phyloP scores from a whole-genome alignment of 23 red algal genomes.

The Gracilaria caudata region DNA sequence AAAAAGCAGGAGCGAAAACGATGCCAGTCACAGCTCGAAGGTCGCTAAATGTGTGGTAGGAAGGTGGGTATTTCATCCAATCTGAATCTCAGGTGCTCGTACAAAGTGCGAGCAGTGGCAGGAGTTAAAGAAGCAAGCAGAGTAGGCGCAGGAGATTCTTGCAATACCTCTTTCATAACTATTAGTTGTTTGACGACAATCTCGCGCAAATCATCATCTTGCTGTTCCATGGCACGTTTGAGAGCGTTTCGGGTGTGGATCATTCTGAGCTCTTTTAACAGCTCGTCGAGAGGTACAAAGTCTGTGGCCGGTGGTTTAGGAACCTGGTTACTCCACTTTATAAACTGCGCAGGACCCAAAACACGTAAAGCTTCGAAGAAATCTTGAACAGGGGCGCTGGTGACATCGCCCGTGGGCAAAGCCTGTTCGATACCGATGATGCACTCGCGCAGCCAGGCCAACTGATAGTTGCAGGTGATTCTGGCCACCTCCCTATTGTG shows the following conservation, averaged over 20 bases:
- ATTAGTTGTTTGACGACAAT: constrained; percentile 11
- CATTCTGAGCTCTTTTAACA: constrained; percentile 13
- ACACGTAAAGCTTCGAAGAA: constrained; percentile 8
- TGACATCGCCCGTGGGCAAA: neutral
- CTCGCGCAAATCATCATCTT: neutral
- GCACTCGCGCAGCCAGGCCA: constrained; percentile 9
- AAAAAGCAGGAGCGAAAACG: neutral
- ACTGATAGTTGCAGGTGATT: constrained; percentile 21
- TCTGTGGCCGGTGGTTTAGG: neutral
- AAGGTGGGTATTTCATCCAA: constrained; percentile 7
- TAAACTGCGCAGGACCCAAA: constrained; percentile 10
- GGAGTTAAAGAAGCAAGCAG: constrained; percentile 20
- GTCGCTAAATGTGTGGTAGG: neutral
- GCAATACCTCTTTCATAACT: constrained; percentile 1
- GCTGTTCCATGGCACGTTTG: neutral
- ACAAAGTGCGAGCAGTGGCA: constrained; percentile 10
- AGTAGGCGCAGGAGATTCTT: constrained; percentile 13
- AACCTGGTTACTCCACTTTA: constrained; percentile 7
- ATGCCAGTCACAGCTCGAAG: neutral
- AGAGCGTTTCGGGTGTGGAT: constrained; percentile 1
- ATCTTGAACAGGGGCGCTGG: neutral
- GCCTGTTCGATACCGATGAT: constrained; percentile 1
- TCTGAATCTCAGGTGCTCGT: constrained; percentile 2
- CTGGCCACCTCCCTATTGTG: neutral
- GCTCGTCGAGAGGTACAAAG: neutral